phyloP scores from a whole-genome alignment of 2,329 filamentous ascomycete genomes.

The Neodidymelliopsis sp. region DNA sequence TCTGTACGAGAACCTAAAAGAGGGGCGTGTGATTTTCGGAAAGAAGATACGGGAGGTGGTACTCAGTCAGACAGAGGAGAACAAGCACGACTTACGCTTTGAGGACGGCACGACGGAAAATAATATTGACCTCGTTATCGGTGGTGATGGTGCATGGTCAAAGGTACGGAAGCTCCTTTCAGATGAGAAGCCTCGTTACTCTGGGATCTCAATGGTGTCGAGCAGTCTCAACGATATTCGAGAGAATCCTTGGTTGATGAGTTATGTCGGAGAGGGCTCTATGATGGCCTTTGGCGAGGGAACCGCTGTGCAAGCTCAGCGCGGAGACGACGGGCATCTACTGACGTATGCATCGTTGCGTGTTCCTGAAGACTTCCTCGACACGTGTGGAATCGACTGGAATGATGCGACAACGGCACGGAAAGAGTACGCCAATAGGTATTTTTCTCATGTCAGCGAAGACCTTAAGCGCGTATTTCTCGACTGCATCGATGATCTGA shows the following conservation, averaged over 20 bases:
- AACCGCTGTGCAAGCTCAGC: slow-evolving; percentile 50
- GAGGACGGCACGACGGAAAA: slow-evolving; percentile 37
- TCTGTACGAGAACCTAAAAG: slow-evolving; percentile 55
- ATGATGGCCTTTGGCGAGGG: slow-evolving; percentile 50
- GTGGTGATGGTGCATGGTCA: slow-evolving; percentile 59
- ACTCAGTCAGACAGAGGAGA: not conserved
- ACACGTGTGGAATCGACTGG: slow-evolving; percentile 57
- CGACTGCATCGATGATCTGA: slow-evolving; percentile 24
- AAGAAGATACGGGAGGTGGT: slow-evolving; percentile 50
- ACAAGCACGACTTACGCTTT: slow-evolving; percentile 41
- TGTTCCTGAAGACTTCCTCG: slow-evolving; percentile 49
- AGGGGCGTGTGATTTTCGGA: slow-evolving; percentile 44
- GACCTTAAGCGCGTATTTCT: slow-evolving; percentile 33
- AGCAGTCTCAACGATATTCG: slow-evolving; percentile 55
- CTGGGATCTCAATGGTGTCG: slow-evolving; percentile 56
- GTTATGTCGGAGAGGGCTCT: slow-evolving; percentile 54
- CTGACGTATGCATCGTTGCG: slow-evolving; percentile 49
- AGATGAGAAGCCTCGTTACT: slow-evolving; percentile 54
- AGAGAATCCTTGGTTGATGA: slow-evolving; percentile 52
- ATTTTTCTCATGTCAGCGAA: slow-evolving; percentile 46
- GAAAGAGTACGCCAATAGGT: slow-evolving; percentile 28
- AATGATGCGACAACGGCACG: slow-evolving; percentile 48
- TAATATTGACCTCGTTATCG: slow-evolving; percentile 56
- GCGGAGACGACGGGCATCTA: slow-evolving; percentile 60
- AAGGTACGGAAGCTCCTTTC: slow-evolving; percentile 42